Evolutionary conservation across 1,284 basidiomycete species (phyloP).

Genomic region (Trichosporon sp.): DNA sequence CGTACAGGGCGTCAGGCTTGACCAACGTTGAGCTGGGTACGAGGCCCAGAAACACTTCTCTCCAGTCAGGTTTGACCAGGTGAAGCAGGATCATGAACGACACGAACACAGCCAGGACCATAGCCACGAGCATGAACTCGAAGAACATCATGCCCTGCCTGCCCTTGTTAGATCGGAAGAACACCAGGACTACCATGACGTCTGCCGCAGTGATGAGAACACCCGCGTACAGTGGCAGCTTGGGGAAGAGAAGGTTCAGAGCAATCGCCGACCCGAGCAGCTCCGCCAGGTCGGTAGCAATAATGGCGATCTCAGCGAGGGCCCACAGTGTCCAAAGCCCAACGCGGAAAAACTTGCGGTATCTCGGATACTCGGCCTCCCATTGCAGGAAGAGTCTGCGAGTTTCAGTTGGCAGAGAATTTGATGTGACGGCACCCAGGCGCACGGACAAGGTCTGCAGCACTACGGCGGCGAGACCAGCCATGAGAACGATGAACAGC

Average conservation of each 20-base stretch:
- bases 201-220: conserved; percentile 79
- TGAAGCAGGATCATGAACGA: conserved; percentile 77
- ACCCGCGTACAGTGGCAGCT: conserved; percentile 69
- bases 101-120: conserved; percentile 69
- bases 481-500: conserved; percentile 75
- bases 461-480: conserved; percentile 67
- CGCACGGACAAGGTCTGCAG: conserved; percentile 48
- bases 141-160: conserved; percentile 55
- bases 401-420: conserved; percentile 51
- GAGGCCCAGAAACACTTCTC: conserved; percentile 73
- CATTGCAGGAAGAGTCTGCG: conserved; percentile 61
- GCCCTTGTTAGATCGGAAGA: conserved; percentile 41
- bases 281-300: conserved; percentile 58
- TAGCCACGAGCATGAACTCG: conserved; percentile 62
- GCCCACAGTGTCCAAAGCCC: conserved; percentile 50
- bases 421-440: conserved; percentile 52
- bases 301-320: conserved; percentile 74
- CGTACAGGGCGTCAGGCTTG: conserved; percentile 60
- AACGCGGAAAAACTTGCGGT: conserved; percentile 42
- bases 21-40: conserved; percentile 60
- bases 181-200: conserved; percentile 59
- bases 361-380: conserved; percentile 66
- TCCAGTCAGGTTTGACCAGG: conserved; percentile 70
- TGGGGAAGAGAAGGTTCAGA: conserved; percentile 73
- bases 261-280: conserved; percentile 75